Evolutionary conservation across 495 filamentous ascomycete genomes (phyloP), one percentile per base, ranked within the genome.

Genomic region (Penicillium pulvis): DNA sequence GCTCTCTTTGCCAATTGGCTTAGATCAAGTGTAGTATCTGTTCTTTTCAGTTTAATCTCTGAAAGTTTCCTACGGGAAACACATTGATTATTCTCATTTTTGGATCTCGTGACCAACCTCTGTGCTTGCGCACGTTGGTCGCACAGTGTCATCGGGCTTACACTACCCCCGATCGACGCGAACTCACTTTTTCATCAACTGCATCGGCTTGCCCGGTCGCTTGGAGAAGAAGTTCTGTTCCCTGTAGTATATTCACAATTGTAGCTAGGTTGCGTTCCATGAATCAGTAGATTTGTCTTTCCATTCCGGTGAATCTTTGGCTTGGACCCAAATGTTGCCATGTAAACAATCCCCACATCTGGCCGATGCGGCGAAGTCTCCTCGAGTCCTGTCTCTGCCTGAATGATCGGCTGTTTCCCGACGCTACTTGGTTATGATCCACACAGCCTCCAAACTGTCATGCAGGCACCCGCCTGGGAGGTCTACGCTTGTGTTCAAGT

Each of bases 11-110:
- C 75, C 79, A 74, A 74, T 78, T 80, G 75, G 79, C 81, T 80
- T 76, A 94, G 90, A 93, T 94, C 91, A 93, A 93, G 91, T 94
- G 90, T 94, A 93, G 90, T 94, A 96, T 94, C 91, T 95, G 91
- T 95, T 95, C 91, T 95, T 93, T 92, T 92, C 88, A 93, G 89
- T 93, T 91, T 93, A 92, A 93, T 83, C 80, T 83, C 81, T 84
- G 81, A 83, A 84, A 83, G 79, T 79, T 72, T 77, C 74, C 86
- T 84, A 76, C 79, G 61, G 85, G 80, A 80, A 79, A 83, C 82
- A 88, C 84, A 81, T 81, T 87, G 86, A 90, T 92, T 92, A 90
- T 84, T 83, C 86, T 82, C 80, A 90, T 92, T 90, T 91, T 90
- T 82, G 81, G 63, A 74, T 51, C 62, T 54, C 56, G 87, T 72